Percentiles rank a stretch among this genome's conserved stretches.
phyloP scores from a whole-genome alignment of 768 basidiomycete species.

The Tylopilus rubrobrunneus region DNA sequence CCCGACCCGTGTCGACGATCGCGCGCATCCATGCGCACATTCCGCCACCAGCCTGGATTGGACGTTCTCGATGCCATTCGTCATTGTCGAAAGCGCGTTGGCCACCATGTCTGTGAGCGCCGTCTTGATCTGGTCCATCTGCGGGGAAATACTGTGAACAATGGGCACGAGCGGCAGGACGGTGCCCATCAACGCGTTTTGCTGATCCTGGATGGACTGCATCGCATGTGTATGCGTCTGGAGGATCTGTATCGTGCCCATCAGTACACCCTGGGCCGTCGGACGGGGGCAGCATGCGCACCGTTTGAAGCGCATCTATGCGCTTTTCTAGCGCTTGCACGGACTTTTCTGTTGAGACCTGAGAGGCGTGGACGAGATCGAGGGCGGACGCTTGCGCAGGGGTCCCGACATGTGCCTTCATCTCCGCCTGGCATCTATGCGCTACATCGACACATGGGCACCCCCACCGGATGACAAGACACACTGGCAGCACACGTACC shows the following conservation, averaged over 20 bases:
- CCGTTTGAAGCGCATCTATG: constrained; percentile 52
- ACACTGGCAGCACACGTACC: not conserved
- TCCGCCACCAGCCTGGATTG: constrained; percentile 12
- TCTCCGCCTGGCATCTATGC: constrained; percentile 57
- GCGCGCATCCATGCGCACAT: not conserved
- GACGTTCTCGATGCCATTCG: constrained; percentile 10
- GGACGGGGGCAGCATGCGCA: constrained; percentile 22
- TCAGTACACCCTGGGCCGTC: constrained; percentile 9
- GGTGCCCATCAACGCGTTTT: constrained; percentile 36
- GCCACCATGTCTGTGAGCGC: constrained; percentile 17
- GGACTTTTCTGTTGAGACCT: constrained; percentile 36
- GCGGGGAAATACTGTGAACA: constrained; percentile 54
- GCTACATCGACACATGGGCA: constrained; percentile 36
- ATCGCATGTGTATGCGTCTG: constrained; percentile 55
- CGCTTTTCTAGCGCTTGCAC: constrained; percentile 51
- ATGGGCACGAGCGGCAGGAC: constrained; percentile 59
- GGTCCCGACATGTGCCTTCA: constrained; percentile 54
- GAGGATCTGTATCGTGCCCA: constrained; percentile 35
- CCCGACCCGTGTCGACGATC: constrained; percentile 4
- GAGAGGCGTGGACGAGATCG: constrained; percentile 37
- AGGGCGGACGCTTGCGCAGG: constrained; percentile 48
- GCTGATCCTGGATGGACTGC: constrained; percentile 47
- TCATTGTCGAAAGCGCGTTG: constrained; percentile 16
- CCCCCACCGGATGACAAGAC: not conserved
- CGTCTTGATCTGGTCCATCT: constrained; percentile 37